Conservation (phyloP, 257 asterid species). For the Solanum okadae region DNA sequence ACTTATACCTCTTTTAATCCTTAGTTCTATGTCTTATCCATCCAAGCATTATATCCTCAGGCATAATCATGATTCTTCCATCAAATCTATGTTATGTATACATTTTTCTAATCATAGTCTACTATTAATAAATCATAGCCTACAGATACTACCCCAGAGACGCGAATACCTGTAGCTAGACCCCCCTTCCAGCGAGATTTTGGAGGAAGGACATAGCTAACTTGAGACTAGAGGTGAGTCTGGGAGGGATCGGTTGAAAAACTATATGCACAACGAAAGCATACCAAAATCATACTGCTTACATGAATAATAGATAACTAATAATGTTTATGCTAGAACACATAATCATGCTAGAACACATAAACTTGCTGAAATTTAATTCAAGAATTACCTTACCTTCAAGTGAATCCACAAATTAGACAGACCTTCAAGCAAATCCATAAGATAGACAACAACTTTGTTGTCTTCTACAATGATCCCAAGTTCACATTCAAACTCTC, state of each 20-base stretch:
- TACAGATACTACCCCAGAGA: background rate
- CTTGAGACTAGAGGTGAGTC: background rate
- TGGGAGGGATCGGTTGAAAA: background rate
- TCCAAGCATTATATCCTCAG: background rate
- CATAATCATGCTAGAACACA: no score
- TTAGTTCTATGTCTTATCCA: background rate
- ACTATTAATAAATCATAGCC: background rate
- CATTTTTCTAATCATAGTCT: background rate
- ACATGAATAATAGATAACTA: no score
- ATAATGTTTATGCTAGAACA: no score
- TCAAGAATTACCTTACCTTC: no score
- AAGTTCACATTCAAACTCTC: no score
- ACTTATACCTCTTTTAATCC: background rate
- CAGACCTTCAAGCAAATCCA: no score
- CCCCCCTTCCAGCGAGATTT: background rate
- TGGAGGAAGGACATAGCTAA: background rate
- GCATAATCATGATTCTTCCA: background rate
- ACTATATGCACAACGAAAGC: no score
- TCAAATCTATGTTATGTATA: background rate
- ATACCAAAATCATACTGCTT: no score
- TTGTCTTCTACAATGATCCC: no score
- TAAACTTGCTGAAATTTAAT: no score
- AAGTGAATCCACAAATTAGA: no score
- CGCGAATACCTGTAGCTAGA: background rate
- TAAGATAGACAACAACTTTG: no score